Evolutionary conservation across 306 rosid genomes (phyloP), one percentile per base, ranked within the genome.

Genomic region (Lablab purpureus): DNA sequence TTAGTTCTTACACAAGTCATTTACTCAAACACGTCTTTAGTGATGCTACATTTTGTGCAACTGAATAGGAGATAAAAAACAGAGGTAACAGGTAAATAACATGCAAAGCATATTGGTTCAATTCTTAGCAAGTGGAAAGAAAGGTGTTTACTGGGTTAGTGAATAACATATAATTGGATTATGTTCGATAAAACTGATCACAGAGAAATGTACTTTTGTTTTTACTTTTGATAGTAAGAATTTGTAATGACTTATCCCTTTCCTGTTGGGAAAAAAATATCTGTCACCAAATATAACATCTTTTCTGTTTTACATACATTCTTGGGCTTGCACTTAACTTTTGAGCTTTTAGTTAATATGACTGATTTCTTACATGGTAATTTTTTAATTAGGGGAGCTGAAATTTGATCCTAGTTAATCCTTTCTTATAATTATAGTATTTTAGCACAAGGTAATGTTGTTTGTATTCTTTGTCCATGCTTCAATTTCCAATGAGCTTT

Each of bases 261-360:
- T 47, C 12, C 81, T 60, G 9, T 68, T 56, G 14, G 15, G 36
- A 37, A 14, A 46, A 41, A 19, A 21, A 23, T 19, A 3, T 43
- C 7, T 52, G 12, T 30, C 23, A 7, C 70, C 19, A 4, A 30
- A 30, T 73, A 32, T 76, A 46, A 23, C 37, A 30, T 63, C 13
- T 37, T 73, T 49, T 73, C n/a, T 51, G 59, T 49, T 66, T 36
- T 54, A 58, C 71, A 40, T 43, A 15, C 60, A 68, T 74, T 68
- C 21, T 41, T 62, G 45, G 56, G 70, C 55, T 64, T 59, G 30
- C 27, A 50, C 71, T 32, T 9, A 69, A 59, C 69, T 18, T 54
- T 41, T 63, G 56, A 54, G 30, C 78, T 45, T 76, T 54, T 45
- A 78, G 84, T 54, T 32, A 73, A 81, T 59, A 63, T 49, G 43